Evolutionary conservation across 371 early-diverging fungal species (phyloP).

Genomic region (Syncephalastrum racemosum): DNA sequence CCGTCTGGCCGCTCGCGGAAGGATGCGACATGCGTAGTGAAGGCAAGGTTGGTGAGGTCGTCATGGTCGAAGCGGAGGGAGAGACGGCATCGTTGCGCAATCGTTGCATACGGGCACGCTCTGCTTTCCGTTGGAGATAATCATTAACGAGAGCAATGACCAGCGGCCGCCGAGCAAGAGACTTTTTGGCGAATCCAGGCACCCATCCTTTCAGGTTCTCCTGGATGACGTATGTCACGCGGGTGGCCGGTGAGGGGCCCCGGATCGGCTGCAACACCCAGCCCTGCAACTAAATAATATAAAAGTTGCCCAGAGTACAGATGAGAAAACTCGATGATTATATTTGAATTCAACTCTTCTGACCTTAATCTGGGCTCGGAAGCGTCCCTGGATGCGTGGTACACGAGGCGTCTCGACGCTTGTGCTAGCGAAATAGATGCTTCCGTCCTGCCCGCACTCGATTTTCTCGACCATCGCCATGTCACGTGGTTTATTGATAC

Average conservation of each 20-base stretch:
- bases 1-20: background rate
- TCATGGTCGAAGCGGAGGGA: background rate
- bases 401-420: conserved; percentile 65
- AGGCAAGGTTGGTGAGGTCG: background rate
- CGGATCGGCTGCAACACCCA: conserved; percentile 65
- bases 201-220: conserved; percentile 56
- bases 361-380: conserved; percentile 57
- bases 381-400: conserved; percentile 55
- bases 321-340: background rate
- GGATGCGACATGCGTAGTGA: too few relatives aligned
- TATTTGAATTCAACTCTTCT: conserved; percentile 4
- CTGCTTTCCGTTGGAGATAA: conserved; percentile 63
- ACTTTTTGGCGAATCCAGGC: conserved; percentile 62
- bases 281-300: conserved; percentile 40
- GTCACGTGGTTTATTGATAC: conserved; percentile 32
- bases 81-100: conserved; percentile 5
- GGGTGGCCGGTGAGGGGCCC: conserved; percentile 49
- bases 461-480: conserved; percentile 48
- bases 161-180: conserved; percentile 61
- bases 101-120: conserved; percentile 26
- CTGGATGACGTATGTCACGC: conserved; percentile 57
- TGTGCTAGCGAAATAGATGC: conserved; percentile 63
- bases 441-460: conserved; percentile 43
- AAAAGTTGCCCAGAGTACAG: background rate
- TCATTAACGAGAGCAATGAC: conserved; percentile 62